Evolutionary conservation across 768 basidiomycete species (phyloP), one percentile per base, ranked within the genome.

Genomic region (Podaxis sp.): DNA sequence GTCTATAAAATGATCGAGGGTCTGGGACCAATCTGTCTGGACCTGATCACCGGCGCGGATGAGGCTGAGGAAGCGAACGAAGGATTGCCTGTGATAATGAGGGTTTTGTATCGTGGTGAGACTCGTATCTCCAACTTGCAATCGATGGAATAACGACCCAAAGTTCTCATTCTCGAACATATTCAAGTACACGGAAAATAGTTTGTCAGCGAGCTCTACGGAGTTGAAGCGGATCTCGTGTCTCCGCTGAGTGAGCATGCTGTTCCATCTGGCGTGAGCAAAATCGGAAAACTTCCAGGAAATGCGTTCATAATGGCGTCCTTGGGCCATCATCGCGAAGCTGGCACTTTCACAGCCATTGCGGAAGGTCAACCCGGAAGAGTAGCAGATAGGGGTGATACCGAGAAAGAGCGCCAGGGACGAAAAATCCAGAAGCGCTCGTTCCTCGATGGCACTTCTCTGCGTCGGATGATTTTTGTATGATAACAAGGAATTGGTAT

Each of bases 31-130:
- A 49, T 80, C 71, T 2, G 68, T 69, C 2, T 66, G 47, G 0
- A 79, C 68, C 41, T 74, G 71, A 22, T 69, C 70, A 36, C 61
- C 27, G 4, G 59, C 47, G 62, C 77, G 79, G 37, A 84, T 72
- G 12, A 78, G 66, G 15, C 67, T 66, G 15, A 88, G 69, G 46
- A 88, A 70, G 2, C 74, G 64, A 1, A 73, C 83, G 56, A 86
- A 85, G 36, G 77, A 80, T 40, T 73, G 73, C 12, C 86, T 78
- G 9, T 70, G 76, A 65, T 87, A 86, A 63, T 82, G 82, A 22
- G 78, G 27, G 33, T 66, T 67, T 3, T 50, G n/a, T 1, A 76
- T 15, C 0, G 65, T 38, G 2, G 51, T 15, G 0, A 55, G 9
- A 50, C 49, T 52, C 13, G 61, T 27, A 50, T 65, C 65, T 41